Percentiles rank a stretch among this genome's conserved stretches.
These are phyloP conservation scores for Penicillium sp. DNA, from an alignment of 2,329 filamentous ascomycete genomes.

Conservation along the genomic window DNA sequence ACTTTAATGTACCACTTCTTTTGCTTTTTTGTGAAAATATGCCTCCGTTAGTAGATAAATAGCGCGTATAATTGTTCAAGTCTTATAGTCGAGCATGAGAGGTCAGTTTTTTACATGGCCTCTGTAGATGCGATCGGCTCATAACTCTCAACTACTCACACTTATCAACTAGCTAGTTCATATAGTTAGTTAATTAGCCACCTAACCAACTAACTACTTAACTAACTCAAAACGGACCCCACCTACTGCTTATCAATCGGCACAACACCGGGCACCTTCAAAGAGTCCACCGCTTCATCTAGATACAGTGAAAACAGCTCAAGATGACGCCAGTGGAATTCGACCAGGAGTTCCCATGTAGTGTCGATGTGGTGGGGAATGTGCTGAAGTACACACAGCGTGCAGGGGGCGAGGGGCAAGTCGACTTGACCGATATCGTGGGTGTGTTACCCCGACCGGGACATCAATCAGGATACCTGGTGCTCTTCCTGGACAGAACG, in stretches of 20 bases:
- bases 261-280: background rate
- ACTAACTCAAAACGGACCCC: background rate
- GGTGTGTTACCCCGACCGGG: constrained; percentile 18
- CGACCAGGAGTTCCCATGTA: background rate
- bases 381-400: constrained; percentile 19
- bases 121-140: background rate
- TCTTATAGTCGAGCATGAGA: background rate
- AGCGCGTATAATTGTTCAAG: background rate
- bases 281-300: background rate
- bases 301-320: background rate
- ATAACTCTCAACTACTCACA: too few species aligned
- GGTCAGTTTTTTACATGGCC: background rate
- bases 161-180: too few species aligned
- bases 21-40: background rate
- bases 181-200: too few species aligned
- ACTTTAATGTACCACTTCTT: background rate
- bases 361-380: constrained; percentile 7
- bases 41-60: background rate
- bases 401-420: constrained; percentile 7
- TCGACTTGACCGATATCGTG: constrained; percentile 24
- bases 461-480: constrained; percentile 9
- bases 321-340: background rate
- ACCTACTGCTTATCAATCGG: background rate
- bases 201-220: too few species aligned
- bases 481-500: constrained; percentile 22